These are phyloP conservation scores for Alternaria infectoria DNA, from an alignment of 2,329 filamentous ascomycete species.

Conservation along the genomic window DNA sequence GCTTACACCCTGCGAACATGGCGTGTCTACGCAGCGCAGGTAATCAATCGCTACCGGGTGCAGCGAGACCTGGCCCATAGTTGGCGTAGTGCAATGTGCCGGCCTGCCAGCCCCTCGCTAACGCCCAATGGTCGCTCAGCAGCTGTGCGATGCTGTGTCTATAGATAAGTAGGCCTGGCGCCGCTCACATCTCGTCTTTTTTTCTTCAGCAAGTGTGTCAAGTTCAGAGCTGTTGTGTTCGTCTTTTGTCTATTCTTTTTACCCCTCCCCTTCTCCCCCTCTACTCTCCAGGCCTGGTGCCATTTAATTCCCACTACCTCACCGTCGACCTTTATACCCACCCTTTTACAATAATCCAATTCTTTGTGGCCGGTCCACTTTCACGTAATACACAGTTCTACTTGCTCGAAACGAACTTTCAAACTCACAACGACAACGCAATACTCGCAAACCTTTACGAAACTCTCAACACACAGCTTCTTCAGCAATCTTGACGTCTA, in stretches of 20 bases:
- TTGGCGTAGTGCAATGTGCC: conserved; percentile 35
- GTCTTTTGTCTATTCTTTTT: conserved; percentile 51
- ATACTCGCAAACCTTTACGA: conserved; percentile 39
- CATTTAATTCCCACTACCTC: conserved; percentile 41
- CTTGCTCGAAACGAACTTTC: conserved; percentile 53
- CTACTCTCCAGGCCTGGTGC: conserved; percentile 57
- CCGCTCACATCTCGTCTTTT: conserved; percentile 41
- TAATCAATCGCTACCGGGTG: conserved; percentile 41
- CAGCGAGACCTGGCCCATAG: conserved; percentile 33
- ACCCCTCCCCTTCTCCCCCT: conserved; percentile 44
- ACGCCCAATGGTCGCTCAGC: conserved; percentile 26
- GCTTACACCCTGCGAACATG: conserved; percentile 39
- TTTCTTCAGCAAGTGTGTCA: conserved; percentile 60
- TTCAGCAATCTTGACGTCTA: conserved; percentile 45
- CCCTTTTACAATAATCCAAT: conserved; percentile 44
- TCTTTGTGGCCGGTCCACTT: conserved; percentile 53
- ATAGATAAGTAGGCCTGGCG: conserved; percentile 43
- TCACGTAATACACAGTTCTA: conserved; percentile 54
- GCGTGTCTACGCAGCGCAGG: conserved; percentile 36
- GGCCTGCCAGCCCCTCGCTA: conserved; percentile 28
- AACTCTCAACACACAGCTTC: conserved; percentile 35
- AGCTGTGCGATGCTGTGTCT: conserved; percentile 30
- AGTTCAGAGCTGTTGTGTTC: conserved; percentile 57
- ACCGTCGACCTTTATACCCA: conserved; percentile 27
- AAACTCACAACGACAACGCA: conserved; percentile 31